Percentiles rank a stretch among this genome's conserved stretches.
These are phyloP conservation scores for Diacronema lutheri DNA, from an alignment of 78 protist genomes.

Conservation along the genomic window DNA sequence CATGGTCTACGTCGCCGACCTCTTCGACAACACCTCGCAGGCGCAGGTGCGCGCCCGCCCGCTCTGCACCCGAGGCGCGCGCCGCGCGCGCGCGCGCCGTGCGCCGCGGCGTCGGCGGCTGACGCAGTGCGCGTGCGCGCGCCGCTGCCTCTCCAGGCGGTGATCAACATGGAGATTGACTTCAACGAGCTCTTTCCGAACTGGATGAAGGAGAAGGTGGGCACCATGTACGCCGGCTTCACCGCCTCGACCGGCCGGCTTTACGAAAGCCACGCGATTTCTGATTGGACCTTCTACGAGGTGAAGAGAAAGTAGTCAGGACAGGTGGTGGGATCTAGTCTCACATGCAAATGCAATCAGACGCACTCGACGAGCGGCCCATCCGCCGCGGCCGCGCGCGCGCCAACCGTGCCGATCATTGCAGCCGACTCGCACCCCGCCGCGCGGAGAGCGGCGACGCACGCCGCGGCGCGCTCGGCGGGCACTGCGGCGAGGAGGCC, in stretches of 20 bases:
- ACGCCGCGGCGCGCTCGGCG: not conserved
- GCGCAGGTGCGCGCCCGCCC: too few relatives aligned
- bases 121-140: too few relatives aligned
- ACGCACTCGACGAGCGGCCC: too few relatives aligned
- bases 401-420: not conserved
- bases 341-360: too few relatives aligned
- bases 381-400: too few relatives aligned
- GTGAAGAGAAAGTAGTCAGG: not conserved
- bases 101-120: too few relatives aligned
- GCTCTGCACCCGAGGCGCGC: too few relatives aligned
- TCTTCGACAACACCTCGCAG: not conserved
- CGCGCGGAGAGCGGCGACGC: not conserved
- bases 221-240: not conserved
- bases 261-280: not conserved
- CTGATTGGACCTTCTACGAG: not conserved
- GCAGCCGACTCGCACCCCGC: not conserved
- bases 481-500: conserved; percentile 2
- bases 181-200: not conserved
- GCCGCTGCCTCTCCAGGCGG: not conserved
- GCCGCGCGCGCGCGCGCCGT: too few relatives aligned
- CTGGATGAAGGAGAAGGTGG: not conserved
- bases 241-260: not conserved
- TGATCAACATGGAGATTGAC: not conserved
- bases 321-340: too few relatives aligned
- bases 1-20: not conserved